Evolutionary conservation across 257 asterid genomes (phyloP).

Genomic region (Dorcoceras hygrometricum): DNA sequence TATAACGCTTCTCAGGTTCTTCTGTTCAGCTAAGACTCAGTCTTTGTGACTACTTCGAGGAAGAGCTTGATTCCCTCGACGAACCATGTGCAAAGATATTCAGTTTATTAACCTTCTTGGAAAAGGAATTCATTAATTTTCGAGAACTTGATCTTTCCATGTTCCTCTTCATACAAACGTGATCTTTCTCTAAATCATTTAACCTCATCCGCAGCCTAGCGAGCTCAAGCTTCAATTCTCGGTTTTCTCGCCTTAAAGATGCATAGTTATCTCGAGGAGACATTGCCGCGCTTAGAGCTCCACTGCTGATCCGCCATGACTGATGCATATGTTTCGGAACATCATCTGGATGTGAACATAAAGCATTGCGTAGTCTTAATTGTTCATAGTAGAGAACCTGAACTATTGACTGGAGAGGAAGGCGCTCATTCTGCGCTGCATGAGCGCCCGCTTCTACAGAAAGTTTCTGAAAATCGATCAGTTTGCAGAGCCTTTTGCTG

Average conservation of each 20-base stretch:
- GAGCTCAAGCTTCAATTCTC: constrained; percentile 89
- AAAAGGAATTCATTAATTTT: constrained; percentile 70
- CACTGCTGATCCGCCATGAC: constrained; percentile 84
- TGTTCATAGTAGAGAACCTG: constrained; percentile 95
- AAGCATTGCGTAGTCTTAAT: constrained; percentile 67
- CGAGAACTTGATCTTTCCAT: constrained; percentile 70
- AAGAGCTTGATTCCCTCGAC: constrained; percentile 74
- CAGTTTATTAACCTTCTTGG: constrained; percentile 66
- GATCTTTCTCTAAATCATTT: constrained; percentile 91
- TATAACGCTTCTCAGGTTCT: constrained; percentile 35
- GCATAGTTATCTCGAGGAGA: constrained; percentile 95
- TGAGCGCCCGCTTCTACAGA: constrained; percentile 94
- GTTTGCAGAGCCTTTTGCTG: constrained; percentile 68
- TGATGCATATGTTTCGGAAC: constrained; percentile 81
- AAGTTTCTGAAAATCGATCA: constrained; percentile 85
- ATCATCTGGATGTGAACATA: constrained; percentile 73
- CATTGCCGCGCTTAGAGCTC: constrained; percentile 88
- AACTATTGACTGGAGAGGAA: constrained; percentile 86
- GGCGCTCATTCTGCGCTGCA: constrained; percentile 97
- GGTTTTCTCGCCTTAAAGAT: constrained; percentile 80
- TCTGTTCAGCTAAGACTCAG: constrained; percentile 69
- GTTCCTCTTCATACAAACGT: constrained; percentile 88
- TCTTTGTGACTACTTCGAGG: constrained; percentile 71
- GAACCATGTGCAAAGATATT: constrained; percentile 64
- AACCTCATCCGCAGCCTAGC: constrained; percentile 89